Percentiles rank a stretch among this genome's conserved stretches.
These are phyloP conservation scores for Penicillium sclerotiorum DNA, from an alignment of 2,329 filamentous ascomycete genomes.

Conservation along the genomic window DNA sequence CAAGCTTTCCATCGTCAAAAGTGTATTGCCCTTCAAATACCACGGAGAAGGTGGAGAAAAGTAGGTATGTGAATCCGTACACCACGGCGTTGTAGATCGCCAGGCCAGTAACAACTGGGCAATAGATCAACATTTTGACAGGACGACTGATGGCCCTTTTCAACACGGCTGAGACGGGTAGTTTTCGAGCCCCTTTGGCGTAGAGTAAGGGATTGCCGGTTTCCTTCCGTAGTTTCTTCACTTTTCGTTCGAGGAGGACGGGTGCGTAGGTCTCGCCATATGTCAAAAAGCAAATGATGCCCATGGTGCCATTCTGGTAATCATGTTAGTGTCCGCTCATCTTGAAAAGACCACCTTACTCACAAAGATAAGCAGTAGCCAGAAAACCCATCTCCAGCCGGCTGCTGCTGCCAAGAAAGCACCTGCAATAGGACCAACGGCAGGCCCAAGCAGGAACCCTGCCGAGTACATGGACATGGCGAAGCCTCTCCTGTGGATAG, in stretches of 20 bases:
- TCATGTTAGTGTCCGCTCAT: background rate
- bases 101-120: slow-evolving; percentile 8
- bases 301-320: slow-evolving; percentile 52
- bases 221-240: slow-evolving; percentile 40
- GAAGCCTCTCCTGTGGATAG: slow-evolving; percentile 50
- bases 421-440: slow-evolving; percentile 52
- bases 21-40: slow-evolving; percentile 15
- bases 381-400: slow-evolving; percentile 58
- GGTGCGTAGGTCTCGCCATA: slow-evolving; percentile 43
- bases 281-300: slow-evolving; percentile 55
- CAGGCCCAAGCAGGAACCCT: slow-evolving; percentile 54
- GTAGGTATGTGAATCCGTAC: slow-evolving; percentile 17
- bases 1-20: slow-evolving; percentile 5
- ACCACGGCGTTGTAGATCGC: slow-evolving; percentile 14
- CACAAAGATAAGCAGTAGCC: slow-evolving; percentile 51
- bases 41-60: slow-evolving; percentile 15
- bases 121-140: slow-evolving; percentile 9
- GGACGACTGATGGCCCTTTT: slow-evolving; percentile 10
- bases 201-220: slow-evolving; percentile 35
- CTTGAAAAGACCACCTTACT: slow-evolving; percentile 13
- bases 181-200: background rate
- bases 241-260: slow-evolving; percentile 44
- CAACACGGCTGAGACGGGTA: background rate
- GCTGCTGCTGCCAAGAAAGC: slow-evolving; percentile 36
- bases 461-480: slow-evolving; percentile 54